Percentiles rank a stretch among this genome's conserved stretches.
Conservation (phyloP, 2,329 filamentous ascomycete species). For the Cercospora brassicicola region DNA sequence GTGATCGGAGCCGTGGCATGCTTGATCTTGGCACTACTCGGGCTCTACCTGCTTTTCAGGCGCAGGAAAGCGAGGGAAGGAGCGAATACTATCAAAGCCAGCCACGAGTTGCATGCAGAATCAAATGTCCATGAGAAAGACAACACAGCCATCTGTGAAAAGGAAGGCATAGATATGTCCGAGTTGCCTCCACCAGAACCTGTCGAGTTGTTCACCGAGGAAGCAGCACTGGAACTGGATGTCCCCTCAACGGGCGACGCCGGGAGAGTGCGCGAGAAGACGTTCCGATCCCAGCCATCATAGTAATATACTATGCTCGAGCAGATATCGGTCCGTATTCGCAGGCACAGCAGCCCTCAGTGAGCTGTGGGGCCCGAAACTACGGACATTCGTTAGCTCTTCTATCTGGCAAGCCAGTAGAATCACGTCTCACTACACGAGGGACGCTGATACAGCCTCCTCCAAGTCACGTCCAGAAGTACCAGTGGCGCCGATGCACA, state of each 20-base stretch:
- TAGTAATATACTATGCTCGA: neutral
- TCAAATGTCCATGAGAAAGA: neutral
- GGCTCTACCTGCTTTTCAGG: neutral
- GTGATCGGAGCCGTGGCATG: neutral
- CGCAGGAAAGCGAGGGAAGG: neutral
- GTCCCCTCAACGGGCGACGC: neutral
- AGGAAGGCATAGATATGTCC: neutral
- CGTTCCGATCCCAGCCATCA: neutral
- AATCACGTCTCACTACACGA: neutral
- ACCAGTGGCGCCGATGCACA: neutral
- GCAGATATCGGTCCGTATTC: neutral
- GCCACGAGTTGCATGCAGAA: slow-evolving; percentile 1
- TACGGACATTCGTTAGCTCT: neutral
- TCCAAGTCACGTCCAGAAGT: neutral
- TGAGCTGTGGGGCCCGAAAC: neutral
- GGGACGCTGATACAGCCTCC: neutral
- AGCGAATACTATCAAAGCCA: neutral
- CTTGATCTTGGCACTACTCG: neutral
- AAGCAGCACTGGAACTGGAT: slow-evolving; percentile 7
- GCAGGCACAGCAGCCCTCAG: neutral
- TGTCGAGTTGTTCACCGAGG: neutral
- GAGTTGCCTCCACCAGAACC: slow-evolving; percentile 3
- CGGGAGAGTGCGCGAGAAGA: neutral
- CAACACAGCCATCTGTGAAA: neutral
- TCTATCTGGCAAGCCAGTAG: neutral